Evolutionary conservation across 768 basidiomycete genomes (phyloP).

Genomic region (Leccinum rimulosum): DNA sequence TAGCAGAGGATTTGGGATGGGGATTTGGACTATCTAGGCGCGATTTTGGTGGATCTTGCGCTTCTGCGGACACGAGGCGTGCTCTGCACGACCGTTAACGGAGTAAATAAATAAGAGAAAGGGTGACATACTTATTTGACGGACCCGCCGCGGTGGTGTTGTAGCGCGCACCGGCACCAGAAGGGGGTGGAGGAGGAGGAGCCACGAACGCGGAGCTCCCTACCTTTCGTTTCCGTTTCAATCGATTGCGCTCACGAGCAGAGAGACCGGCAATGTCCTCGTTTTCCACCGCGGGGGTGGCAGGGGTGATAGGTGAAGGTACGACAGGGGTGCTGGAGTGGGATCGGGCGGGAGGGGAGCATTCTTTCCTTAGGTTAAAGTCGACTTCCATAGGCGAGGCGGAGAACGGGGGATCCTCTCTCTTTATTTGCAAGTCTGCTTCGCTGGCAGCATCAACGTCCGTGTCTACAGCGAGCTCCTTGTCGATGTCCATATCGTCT

Average conservation of each 20-base stretch:
- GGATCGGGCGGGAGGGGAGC: conserved; percentile 40
- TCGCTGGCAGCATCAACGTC: conserved; percentile 48
- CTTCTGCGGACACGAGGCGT: conserved; percentile 68
- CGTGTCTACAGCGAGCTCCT: conserved; percentile 66
- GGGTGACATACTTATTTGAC: conserved; percentile 51
- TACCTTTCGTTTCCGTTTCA: conserved; percentile 92
- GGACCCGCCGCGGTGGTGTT: conserved; percentile 53
- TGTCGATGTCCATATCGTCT: conserved; percentile 86
- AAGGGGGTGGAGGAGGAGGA: conserved; percentile 59
- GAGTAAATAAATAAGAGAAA: background rate
- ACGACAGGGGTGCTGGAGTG: conserved; percentile 43
- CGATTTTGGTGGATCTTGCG: conserved; percentile 47
- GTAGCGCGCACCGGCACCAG: conserved; percentile 60
- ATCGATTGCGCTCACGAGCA: conserved; percentile 87
- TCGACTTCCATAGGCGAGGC: conserved; percentile 47
- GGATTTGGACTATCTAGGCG: conserved; percentile 58
- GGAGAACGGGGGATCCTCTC: conserved; percentile 35
- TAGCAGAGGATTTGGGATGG: conserved; percentile 34
- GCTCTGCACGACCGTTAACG: conserved; percentile 44
- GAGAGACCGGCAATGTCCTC: conserved; percentile 62
- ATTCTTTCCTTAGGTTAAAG: conserved; percentile 39
- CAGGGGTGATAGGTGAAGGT: conserved; percentile 48
- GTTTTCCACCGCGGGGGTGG: conserved; percentile 35
- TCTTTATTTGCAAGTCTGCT: conserved; percentile 37
- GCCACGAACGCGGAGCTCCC: conserved; percentile 83